Conservation (phyloP, 2,329 filamentous ascomycete species). For the Venturia carpophila region DNA sequence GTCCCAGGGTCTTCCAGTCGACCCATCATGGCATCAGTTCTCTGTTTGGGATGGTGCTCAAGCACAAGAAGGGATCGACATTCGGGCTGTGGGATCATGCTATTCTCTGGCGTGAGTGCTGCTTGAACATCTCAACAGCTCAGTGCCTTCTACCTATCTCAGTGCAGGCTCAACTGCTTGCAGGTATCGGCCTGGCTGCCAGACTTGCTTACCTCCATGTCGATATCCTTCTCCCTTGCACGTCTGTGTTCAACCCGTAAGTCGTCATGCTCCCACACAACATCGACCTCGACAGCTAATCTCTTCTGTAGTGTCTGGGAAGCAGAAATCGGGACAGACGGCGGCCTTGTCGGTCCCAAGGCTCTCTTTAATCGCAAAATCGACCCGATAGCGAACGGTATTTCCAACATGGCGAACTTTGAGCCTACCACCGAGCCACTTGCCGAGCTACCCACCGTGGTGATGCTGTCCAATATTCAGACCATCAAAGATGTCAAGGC, state of each 20-base stretch:
- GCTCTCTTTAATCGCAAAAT: slow-evolving; percentile 48
- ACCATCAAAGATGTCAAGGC: slow-evolving; percentile 52
- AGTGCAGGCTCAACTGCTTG: slow-evolving; percentile 23
- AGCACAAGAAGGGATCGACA: slow-evolving; percentile 45
- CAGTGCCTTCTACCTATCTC: slow-evolving; percentile 21
- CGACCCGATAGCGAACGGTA: slow-evolving; percentile 53
- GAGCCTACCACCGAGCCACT: slow-evolving; percentile 47
- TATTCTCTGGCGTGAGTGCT: slow-evolving; percentile 46
- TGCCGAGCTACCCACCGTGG: slow-evolving; percentile 48
- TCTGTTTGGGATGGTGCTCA: slow-evolving; percentile 49
- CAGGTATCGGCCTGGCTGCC: slow-evolving; percentile 22
- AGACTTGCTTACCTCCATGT: slow-evolving; percentile 35
- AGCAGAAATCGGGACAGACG: slow-evolving; percentile 48
- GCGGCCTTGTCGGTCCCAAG: slow-evolving; percentile 44
- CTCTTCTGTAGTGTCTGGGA: slow-evolving; percentile 41
- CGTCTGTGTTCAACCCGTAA: slow-evolving; percentile 49
- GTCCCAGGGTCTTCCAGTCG: slow-evolving; percentile 48
- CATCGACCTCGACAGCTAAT: background rate
- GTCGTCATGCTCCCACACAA: background rate
- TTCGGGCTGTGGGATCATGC: slow-evolving; percentile 52
- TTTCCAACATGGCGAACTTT: slow-evolving; percentile 52
- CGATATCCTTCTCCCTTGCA: slow-evolving; percentile 49
- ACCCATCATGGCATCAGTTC: slow-evolving; percentile 50
- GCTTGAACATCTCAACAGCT: slow-evolving; percentile 20
- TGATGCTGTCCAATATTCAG: slow-evolving; percentile 52